phyloP scores from a whole-genome alignment of 2,329 filamentous ascomycete species.

The Gaeumannomyces sp. region DNA sequence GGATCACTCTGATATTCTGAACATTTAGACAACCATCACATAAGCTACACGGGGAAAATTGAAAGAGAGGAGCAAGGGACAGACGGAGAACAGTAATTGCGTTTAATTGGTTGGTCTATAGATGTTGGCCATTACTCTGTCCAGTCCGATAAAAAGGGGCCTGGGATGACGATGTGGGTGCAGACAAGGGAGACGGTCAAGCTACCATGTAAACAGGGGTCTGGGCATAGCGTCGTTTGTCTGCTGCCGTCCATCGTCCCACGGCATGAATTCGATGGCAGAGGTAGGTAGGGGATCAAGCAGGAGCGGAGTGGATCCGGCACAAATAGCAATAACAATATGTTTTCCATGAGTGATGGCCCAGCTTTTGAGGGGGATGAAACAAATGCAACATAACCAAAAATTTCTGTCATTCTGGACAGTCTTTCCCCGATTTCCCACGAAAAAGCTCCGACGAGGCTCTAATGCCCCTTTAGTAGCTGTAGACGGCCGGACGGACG shows the following conservation, averaged over 20 bases:
- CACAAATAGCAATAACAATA: neutral
- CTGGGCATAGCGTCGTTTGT: neutral
- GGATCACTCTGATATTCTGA: too few species aligned
- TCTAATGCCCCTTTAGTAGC: neutral
- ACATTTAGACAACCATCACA: too few species aligned
- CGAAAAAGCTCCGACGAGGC: neutral
- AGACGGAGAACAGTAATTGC: neutral
- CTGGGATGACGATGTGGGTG: neutral
- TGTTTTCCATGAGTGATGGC: neutral
- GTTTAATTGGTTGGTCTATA: neutral
- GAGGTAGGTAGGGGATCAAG: neutral
- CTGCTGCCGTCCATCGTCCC: neutral
- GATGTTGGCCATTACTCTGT: neutral
- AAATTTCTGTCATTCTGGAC: neutral
- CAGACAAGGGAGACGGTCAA: neutral
- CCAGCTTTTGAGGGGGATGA: neutral
- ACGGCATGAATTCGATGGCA: neutral
- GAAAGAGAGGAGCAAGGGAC: neutral
- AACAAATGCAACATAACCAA: neutral
- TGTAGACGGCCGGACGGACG: constrained; percentile 11
- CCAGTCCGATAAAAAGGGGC: neutral
- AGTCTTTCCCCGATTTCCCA: neutral
- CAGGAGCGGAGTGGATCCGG: neutral
- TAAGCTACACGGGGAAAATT: too few species aligned
- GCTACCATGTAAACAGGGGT: neutral